Evolutionary conservation across 352 stramenopile genomes (phyloP), one percentile per base, ranked within the genome.

Genomic region (Phytophthora pini): DNA sequence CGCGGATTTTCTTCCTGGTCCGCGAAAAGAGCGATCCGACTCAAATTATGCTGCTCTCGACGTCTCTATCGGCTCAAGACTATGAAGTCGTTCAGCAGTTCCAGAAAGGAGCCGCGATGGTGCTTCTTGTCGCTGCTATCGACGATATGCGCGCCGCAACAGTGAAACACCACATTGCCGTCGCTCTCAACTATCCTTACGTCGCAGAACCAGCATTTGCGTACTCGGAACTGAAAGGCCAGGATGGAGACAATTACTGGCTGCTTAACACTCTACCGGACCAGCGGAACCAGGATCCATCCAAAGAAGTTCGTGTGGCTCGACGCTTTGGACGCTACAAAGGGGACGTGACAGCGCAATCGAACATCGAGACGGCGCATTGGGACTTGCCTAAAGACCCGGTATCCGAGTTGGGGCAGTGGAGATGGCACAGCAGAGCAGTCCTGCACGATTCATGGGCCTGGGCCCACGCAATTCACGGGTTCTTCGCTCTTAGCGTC

Each of bases 381-480:
- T 79, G 71, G 73, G 40, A 54, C 4, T 24, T 81, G 9, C 56
- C 72, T 1, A 53, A 11, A 3, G 47, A 71, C 26, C 71, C 74
- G 9, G 11, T 58, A 10, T 51, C 20, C 4, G 58, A 70, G 3
- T 34, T 88, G n/a, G 38, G 44, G 4, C 7, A 65, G 8, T 80
- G 66, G 67, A 39, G 51, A 13, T 84, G 72, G 72, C 32, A 64
- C 5, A 70, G 74, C 10, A 53, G 61, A 36, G 34, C 68, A 1
- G 65, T 82, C 3, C 59, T 83, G 5, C 71, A 68, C 13, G 74
- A 87, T 56, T 74, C 68, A 6, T 87, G 79, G 79, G 68, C 73
- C 1, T 87, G 76, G 79, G 60, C 54, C 1, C 77, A 81, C n/a
- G 55, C 67, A 4, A 38, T 80, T 3, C 76, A 82, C 17, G 40